These are phyloP conservation scores for Pisolithus tinctorius DNA, from an alignment of 768 basidiomycete species.

Conservation along the genomic window DNA sequence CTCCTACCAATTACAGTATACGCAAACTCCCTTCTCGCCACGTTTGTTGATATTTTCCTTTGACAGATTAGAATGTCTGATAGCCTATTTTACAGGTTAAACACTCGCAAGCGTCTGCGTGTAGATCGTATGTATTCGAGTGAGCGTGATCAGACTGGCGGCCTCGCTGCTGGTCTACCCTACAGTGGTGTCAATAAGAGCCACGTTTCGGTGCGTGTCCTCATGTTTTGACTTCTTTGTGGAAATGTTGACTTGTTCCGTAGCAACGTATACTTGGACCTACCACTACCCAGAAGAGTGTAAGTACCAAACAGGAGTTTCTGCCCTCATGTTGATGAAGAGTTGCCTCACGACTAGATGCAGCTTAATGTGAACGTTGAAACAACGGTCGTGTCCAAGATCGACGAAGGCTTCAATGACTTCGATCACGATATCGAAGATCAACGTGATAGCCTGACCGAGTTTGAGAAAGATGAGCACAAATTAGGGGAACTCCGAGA, in stretches of 20 bases:
- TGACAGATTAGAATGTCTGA: not conserved
- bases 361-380: constrained; percentile 29
- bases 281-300: constrained; percentile 13
- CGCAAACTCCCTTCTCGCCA: constrained; percentile 29
- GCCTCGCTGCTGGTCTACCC: not conserved
- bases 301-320: constrained; percentile 5
- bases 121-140: constrained; percentile 21
- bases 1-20: constrained; percentile 15
- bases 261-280: constrained; percentile 21
- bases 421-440: constrained; percentile 15
- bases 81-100: constrained; percentile 12
- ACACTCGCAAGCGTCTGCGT: constrained; percentile 25
- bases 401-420: constrained; percentile 17
- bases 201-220: constrained; percentile 17
- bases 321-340: not conserved
- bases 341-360: not conserved
- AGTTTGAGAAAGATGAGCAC: constrained; percentile 9
- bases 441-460: constrained; percentile 3
- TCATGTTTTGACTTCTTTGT: not conserved
- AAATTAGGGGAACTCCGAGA: constrained; percentile 9
- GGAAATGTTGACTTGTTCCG: not conserved
- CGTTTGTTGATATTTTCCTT: constrained; percentile 12
- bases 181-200: constrained; percentile 11
- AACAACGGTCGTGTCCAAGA: constrained; percentile 26
- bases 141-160: constrained; percentile 17